These are phyloP conservation scores for Apostasia ramifera DNA, from an alignment of 106 monocot species.

Conservation along the genomic window DNA sequence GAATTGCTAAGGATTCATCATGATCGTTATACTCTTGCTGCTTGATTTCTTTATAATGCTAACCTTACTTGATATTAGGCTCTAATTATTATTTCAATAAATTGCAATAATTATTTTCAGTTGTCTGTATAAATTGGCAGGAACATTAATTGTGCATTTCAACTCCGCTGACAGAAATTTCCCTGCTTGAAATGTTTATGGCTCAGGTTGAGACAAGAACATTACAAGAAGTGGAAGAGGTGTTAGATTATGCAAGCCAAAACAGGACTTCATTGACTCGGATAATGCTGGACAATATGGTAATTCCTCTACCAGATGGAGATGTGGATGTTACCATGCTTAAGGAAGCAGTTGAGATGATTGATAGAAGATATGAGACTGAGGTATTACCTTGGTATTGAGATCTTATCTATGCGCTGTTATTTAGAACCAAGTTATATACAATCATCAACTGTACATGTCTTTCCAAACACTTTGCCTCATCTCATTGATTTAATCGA, in stretches of 20 bases:
- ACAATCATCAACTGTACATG: too few relatives aligned
- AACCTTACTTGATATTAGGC: too few relatives aligned
- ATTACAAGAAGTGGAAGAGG: constrained; percentile 77
- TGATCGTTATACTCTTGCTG: too few relatives aligned
- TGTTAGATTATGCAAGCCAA: constrained; percentile 62
- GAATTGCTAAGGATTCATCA: too few relatives aligned
- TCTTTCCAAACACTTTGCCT: too few relatives aligned
- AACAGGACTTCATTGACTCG: constrained; percentile 64
- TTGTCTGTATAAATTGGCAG: too few relatives aligned
- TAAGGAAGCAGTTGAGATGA: constrained; percentile 69
- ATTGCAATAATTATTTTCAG: too few relatives aligned
- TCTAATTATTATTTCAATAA: too few relatives aligned
- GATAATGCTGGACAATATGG: constrained; percentile 96
- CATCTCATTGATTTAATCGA: too few relatives aligned
- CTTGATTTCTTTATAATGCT: too few relatives aligned
- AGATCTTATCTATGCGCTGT: too few relatives aligned
- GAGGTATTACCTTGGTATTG: constrained; percentile 41
- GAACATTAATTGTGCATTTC: not conserved
- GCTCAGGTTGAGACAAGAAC: constrained; percentile 92
- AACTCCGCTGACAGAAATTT: not conserved
- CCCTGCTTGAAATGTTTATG: not conserved
- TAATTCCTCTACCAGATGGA: constrained; percentile 65
- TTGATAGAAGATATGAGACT: constrained; percentile 87
- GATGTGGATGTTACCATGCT: constrained; percentile 94
- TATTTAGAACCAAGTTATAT: too few relatives aligned